Evolutionary conservation across 768 basidiomycete species (phyloP).

Genomic region (Kwoniella europaea): DNA sequence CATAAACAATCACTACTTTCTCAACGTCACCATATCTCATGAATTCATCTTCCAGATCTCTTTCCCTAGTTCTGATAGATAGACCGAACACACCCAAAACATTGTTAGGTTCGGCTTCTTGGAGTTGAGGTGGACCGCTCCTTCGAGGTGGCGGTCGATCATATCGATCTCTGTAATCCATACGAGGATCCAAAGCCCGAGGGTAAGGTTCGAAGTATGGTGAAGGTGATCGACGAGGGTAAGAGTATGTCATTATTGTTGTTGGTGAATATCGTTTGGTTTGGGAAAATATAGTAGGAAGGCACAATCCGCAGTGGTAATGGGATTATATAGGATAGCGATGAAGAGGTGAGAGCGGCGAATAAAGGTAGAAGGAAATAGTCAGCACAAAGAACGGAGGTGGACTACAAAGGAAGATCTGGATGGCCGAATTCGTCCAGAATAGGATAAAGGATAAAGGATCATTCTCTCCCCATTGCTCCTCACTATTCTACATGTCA

Average conservation of each 20-base stretch:
- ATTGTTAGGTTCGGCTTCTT: conserved; percentile 66
- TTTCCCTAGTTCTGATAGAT: conserved; percentile 89
- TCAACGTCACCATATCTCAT: conserved; percentile 84
- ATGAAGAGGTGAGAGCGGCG: not conserved
- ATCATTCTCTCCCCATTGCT: too few species aligned
- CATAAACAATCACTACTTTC: conserved; percentile 95
- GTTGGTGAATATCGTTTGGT: not conserved
- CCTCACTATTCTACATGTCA: too few species aligned
- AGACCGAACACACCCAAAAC: conserved; percentile 98
- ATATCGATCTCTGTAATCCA: conserved; percentile 8
- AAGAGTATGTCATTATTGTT: not conserved
- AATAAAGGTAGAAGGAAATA: not conserved
- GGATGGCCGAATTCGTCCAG: conserved; percentile 4
- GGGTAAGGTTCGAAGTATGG: not conserved
- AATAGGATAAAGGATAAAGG: not conserved
- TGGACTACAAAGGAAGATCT: conserved; percentile 7
- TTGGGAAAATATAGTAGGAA: not conserved
- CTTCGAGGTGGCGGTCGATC: not conserved
- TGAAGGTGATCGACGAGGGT: conserved; percentile 14
- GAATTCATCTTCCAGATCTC: conserved; percentile 94
- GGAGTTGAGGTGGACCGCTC: not conserved
- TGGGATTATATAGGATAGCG: too few species aligned
- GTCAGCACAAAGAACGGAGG: conserved; percentile 16
- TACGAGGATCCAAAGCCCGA: conserved; percentile 1
- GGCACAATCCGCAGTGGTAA: too few species aligned